Conservation (phyloP, 2,329 filamentous ascomycete species). For the Furcasterigmium furcatum region DNA sequence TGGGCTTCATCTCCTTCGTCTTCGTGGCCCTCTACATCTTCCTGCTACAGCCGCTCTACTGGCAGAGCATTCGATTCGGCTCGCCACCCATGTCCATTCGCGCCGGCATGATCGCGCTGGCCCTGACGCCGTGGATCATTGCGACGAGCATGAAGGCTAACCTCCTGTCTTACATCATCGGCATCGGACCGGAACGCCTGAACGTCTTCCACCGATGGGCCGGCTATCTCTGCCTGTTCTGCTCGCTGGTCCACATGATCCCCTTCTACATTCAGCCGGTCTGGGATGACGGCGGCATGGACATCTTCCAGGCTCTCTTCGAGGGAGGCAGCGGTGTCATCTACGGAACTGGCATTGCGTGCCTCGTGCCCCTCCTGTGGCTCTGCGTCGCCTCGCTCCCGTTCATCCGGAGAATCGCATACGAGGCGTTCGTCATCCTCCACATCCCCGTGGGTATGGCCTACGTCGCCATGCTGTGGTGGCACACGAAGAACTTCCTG, state of each 20-base stretch:
- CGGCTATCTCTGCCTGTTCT: slow-evolving; percentile 78
- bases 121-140: slow-evolving; percentile 90
- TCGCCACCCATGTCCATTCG: slow-evolving; percentile 86
- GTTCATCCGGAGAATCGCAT: slow-evolving; percentile 70
- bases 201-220: slow-evolving; percentile 94
- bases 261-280: slow-evolving; percentile 90
- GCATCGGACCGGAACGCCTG: slow-evolving; percentile 86
- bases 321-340: slow-evolving; percentile 62
- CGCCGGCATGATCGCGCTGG: slow-evolving; percentile 87
- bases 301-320: slow-evolving; percentile 69
- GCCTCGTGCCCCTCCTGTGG: slow-evolving; percentile 76
- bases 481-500: slow-evolving; percentile 92
- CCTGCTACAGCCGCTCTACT: slow-evolving; percentile 84
- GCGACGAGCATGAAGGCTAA: slow-evolving; percentile 91
- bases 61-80: slow-evolving; percentile 79
- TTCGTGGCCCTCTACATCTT: slow-evolving; percentile 83
- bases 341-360: slow-evolving; percentile 83
- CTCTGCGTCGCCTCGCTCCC: slow-evolving; percentile 84
- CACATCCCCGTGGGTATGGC: slow-evolving; percentile 80
- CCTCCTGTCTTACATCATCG: slow-evolving; percentile 76
- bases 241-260: slow-evolving; percentile 79
- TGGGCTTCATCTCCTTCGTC: slow-evolving; percentile 63
- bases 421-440: slow-evolving; percentile 80
- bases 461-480: slow-evolving; percentile 84
- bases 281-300: slow-evolving; percentile 73